A percentile compares a stretch with the other conserved stretches of the same genome.
Evolutionary conservation across 2,329 filamentous ascomycete species (phyloP).

Genomic region (Fusarium beomiforme): DNA sequence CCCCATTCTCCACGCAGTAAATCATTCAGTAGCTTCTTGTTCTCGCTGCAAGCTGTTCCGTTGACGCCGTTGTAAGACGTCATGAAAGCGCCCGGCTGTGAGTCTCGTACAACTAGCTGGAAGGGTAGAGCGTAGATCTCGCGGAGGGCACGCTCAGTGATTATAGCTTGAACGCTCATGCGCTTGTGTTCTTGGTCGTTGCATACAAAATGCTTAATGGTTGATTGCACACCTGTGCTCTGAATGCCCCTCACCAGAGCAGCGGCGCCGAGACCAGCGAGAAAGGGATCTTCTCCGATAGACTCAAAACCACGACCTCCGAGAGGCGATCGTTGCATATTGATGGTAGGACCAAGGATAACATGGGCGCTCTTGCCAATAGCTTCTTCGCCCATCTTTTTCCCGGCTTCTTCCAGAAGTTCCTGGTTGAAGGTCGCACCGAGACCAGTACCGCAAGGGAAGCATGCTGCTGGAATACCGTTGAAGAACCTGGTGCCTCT

Average conservation of each 20-base stretch:
- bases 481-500: conserved; percentile 76
- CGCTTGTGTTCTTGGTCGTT: conserved; percentile 70
- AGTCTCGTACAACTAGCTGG: conserved; percentile 63
- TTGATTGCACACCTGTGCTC: conserved; percentile 64
- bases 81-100: conserved; percentile 65
- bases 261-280: conserved; percentile 64
- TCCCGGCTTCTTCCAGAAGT: conserved; percentile 62
- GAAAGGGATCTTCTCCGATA: conserved; percentile 66
- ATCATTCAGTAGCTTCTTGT: conserved; percentile 58
- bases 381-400: conserved; percentile 63
- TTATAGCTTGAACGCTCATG: conserved; percentile 63
- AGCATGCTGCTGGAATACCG: conserved; percentile 67
- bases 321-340: conserved; percentile 69
- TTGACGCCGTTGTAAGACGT: conserved; percentile 69
- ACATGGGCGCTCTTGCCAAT: conserved; percentile 66
- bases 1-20: conserved; percentile 67
- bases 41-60: conserved; percentile 65
- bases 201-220: conserved; percentile 70
- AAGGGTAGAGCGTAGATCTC: conserved; percentile 69
- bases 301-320: conserved; percentile 70
- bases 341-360: conserved; percentile 70
- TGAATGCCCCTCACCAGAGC: conserved; percentile 66
- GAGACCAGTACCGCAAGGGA: conserved; percentile 67
- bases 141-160: conserved; percentile 65
- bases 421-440: conserved; percentile 67